These are phyloP conservation scores for Botrytis paeoniae DNA, from an alignment of 2,329 filamentous ascomycete species.

Conservation along the genomic window DNA sequence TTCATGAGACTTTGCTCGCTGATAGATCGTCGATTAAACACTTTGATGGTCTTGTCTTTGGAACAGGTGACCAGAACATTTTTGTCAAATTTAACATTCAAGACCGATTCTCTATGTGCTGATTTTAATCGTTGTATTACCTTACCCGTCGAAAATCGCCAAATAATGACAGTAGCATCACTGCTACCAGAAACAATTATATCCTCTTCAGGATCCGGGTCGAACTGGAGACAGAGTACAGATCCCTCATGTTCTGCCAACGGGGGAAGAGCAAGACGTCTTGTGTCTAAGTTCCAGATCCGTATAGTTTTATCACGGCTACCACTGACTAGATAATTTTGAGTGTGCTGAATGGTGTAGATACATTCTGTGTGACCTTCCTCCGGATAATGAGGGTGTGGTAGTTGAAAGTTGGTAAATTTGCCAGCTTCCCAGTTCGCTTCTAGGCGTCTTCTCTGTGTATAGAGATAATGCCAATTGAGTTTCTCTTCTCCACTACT, in stretches of 20 bases:
- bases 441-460: constrained; percentile 79
- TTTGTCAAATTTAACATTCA: constrained; percentile 90
- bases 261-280: constrained; percentile 71
- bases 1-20: constrained; percentile 51
- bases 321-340: constrained; percentile 85
- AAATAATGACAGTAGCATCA: constrained; percentile 85
- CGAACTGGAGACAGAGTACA: constrained; percentile 92
- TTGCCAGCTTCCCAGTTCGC: constrained; percentile 86
- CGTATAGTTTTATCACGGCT: constrained; percentile 85
- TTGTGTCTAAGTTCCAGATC: constrained; percentile 79
- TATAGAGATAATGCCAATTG: constrained; percentile 93
- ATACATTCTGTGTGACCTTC: constrained; percentile 92
- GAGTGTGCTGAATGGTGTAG: constrained; percentile 87
- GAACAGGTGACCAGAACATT: constrained; percentile 93
- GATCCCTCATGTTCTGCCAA: constrained; percentile 77
- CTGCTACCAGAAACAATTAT: constrained; percentile 94
- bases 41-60: constrained; percentile 94
- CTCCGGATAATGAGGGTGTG: constrained; percentile 73
- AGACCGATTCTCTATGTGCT: constrained; percentile 84
- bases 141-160: constrained; percentile 88
- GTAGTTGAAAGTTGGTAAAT: constrained; percentile 84
- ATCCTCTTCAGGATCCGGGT: constrained; percentile 81
- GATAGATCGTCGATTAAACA: constrained; percentile 82
- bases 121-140: constrained; percentile 70
- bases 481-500: constrained; percentile 55